A percentile compares a stretch with the other conserved stretches of the same genome.
Conservation (phyloP, 2,329 filamentous ascomycete genomes). For the Aspergillus cejpii region DNA sequence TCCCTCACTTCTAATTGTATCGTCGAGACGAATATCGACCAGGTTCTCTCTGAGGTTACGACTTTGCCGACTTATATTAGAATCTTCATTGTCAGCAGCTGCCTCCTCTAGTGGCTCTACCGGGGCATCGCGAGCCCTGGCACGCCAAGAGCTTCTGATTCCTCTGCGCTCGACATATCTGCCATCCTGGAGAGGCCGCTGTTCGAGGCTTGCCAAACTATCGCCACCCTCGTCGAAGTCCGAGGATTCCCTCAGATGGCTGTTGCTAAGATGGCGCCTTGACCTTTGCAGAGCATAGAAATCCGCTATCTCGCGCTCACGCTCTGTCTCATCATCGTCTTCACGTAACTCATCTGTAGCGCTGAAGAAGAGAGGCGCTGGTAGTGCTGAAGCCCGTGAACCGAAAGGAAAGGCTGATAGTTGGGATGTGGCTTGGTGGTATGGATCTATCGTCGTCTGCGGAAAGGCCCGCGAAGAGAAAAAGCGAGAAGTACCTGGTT, state of each 20-base stretch:
- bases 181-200: conserved; percentile 31
- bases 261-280: conserved; percentile 76
- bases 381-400: conserved; percentile 66
- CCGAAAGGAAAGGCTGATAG: conserved; percentile 72
- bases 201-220: conserved; percentile 49
- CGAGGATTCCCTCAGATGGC: conserved; percentile 75
- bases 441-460: conserved; percentile 63
- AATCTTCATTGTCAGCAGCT: conserved; percentile 31
- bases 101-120: conserved; percentile 32
- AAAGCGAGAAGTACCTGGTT: conserved; percentile 43
- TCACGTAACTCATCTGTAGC: conserved; percentile 84
- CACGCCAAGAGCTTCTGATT: conserved; percentile 53
- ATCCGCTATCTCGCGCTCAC: conserved; percentile 86
- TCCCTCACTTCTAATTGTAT: conserved; percentile 46
- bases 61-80: conserved; percentile 32
- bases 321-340: conserved; percentile 86
- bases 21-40: conserved; percentile 80
- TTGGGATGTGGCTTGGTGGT: conserved; percentile 65
- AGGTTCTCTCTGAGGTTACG: conserved; percentile 60
- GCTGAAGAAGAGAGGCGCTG: conserved; percentile 91
- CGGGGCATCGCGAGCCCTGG: conserved; percentile 33
- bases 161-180: conserved; percentile 43
- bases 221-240: conserved; percentile 70
- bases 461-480: conserved; percentile 46
- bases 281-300: conserved; percentile 87